Evolutionary conservation across 208 protist species (phyloP), one percentile per base, ranked within the genome.

Genomic region (Porcisia hertigi): DNA sequence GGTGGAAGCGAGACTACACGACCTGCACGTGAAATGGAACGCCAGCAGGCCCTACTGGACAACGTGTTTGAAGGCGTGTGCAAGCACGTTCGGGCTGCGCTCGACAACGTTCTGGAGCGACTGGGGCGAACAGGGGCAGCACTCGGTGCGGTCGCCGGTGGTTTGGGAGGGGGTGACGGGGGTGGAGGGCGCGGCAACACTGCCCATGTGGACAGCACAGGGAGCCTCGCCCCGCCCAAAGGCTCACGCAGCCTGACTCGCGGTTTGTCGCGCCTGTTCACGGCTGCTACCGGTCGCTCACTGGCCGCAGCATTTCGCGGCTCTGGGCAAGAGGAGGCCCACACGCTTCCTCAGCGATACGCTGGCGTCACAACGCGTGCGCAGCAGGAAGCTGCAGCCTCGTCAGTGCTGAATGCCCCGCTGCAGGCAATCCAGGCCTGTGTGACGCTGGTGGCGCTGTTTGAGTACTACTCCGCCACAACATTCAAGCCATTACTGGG

Each of bases 371-470:
- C 84, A 36, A 87, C 82, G 23, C 89, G 89, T 43, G 76, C 85
- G n/a, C 92, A 93, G 73, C 83, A 86, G 66, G 86, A 89, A 49
- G 75, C 81, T 12, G 76, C 87, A 25, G 86, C 87, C 14, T 53
- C 59, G n/a, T 70, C 84, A 4, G 67, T 82, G 41, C 62, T 93
- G n/a, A 64, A 81, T 30, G 70, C 79, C n/a, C 75, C 84, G 9
- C 70, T 92, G 63, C 65, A 77, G 7, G 86, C 77, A n/a, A 65
- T 92, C 14, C 83, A 86, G 67, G 88, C 79, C 20, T 75, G 76
- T 57, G 89, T 92, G 70, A 70, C 77, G 23, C 75, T 97, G 7
- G 67, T 94, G 47, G 85, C 91, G 79, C 83, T 97, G 25, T 92
- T 94, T 53, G 81, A 80, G 63, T 97, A 94, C 82, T 95, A 93